Evolutionary conservation across 2,329 filamentous ascomycete species (phyloP).

Genomic region (Ascosphaera apis): DNA sequence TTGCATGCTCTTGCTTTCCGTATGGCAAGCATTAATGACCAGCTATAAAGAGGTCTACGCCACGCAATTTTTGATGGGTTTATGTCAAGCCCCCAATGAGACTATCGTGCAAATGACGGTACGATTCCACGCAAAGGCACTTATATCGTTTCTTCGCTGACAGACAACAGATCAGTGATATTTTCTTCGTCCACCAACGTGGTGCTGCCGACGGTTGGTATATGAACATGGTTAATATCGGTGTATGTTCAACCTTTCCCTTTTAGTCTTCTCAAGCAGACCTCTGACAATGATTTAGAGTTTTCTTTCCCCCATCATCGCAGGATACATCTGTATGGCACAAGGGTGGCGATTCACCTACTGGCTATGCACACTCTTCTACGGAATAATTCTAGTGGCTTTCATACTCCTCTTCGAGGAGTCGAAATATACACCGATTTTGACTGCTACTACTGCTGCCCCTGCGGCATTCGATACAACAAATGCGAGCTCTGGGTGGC

Average conservation of each 20-base stretch:
- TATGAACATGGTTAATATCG: neutral
- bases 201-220: neutral
- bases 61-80: neutral
- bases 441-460: neutral
- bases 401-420: conserved; percentile 25
- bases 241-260: neutral
- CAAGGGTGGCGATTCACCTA: conserved; percentile 29
- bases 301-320: conserved; percentile 3
- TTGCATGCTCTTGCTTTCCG: neutral
- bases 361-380: conserved; percentile 24
- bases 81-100: neutral
- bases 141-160: neutral
- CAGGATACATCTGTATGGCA: conserved; percentile 13
- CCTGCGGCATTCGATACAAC: neutral
- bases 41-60: neutral
- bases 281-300: neutral
- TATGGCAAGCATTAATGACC: neutral
- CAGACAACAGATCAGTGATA: neutral
- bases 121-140: neutral
- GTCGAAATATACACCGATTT: conserved; percentile 11
- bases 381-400: conserved; percentile 16
- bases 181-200: neutral
- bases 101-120: neutral
- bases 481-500: no score
- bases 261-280: no score